A percentile compares a stretch with the other conserved stretches of the same genome.
Evolutionary conservation across 805 yeast species (phyloP).

Genomic region (Hagleromyces aurorensis): DNA sequence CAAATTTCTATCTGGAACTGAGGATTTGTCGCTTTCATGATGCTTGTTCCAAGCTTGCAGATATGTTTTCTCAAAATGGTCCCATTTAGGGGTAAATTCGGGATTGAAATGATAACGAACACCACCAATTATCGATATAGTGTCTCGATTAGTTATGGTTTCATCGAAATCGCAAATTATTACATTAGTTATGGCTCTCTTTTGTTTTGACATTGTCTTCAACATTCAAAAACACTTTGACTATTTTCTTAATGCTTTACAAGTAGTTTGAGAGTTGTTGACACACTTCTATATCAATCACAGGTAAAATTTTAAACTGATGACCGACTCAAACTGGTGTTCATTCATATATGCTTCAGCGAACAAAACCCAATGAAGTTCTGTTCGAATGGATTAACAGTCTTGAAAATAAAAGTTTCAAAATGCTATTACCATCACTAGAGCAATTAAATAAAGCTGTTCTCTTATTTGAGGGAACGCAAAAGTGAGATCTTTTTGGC

Average conservation of each 20-base stretch:
- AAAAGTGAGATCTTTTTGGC: too few species aligned
- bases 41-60: constrained; percentile 13
- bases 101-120: constrained; percentile 18
- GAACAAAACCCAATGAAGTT: too few species aligned
- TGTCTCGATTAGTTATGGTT: constrained; percentile 26
- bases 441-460: too few species aligned
- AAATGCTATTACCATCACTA: too few species aligned
- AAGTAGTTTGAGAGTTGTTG: constrained; percentile 10
- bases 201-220: background rate
- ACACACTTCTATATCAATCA: constrained; percentile 31
- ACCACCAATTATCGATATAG: constrained; percentile 19
- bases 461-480: too few species aligned
- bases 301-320: constrained; percentile 12
- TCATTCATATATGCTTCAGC: too few species aligned
- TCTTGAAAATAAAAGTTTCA: too few species aligned
- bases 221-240: background rate
- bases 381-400: too few species aligned
- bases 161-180: constrained; percentile 29
- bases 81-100: constrained; percentile 18
- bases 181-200: constrained; percentile 9
- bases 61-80: constrained; percentile 20
- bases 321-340: constrained; percentile 26
- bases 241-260: background rate
- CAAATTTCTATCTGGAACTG: constrained; percentile 4
- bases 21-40: constrained; percentile 1